Percentiles rank a stretch among this genome's conserved stretches.
phyloP scores from a whole-genome alignment of 2,329 filamentous ascomycete genomes.

The Cordyceps javanica region DNA sequence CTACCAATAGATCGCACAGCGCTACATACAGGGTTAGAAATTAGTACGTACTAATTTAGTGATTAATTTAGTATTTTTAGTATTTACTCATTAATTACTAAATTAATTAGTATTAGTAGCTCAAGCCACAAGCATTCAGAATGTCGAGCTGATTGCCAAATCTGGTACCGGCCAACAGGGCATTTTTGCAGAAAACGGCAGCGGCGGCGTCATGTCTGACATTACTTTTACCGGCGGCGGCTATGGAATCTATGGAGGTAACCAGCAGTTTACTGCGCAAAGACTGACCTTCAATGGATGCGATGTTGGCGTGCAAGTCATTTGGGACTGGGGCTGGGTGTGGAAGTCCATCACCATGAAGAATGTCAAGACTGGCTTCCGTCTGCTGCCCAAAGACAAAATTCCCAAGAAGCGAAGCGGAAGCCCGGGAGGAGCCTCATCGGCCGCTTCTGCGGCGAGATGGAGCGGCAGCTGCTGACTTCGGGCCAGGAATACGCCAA shows the following conservation, averaged over 20 bases:
- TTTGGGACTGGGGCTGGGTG: conserved; percentile 71
- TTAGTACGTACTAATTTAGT: too few species aligned
- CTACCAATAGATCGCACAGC: too few species aligned
- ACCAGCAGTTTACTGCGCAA: conserved; percentile 62
- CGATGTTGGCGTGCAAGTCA: conserved; percentile 59
- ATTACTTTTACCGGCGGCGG: conserved; percentile 55
- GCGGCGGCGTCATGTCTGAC: conserved; percentile 42
- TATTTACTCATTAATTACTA: too few species aligned
- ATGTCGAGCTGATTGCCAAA: conserved; percentile 16
- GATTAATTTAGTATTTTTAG: too few species aligned
- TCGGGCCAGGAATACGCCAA: neutral
- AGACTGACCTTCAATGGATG: conserved; percentile 61
- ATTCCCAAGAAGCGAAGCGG: too few species aligned
- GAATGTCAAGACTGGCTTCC: conserved; percentile 12
- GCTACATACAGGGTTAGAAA: too few species aligned
- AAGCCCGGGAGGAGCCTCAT: neutral
- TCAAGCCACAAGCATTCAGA: conserved; percentile 20
- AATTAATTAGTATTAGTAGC: too few species aligned
- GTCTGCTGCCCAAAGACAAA: neutral
- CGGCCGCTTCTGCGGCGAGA: neutral
- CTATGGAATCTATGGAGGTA: conserved; percentile 40
- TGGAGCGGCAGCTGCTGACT: conserved; percentile 9
- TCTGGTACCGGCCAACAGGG: conserved; percentile 5
- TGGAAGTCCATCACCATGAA: conserved; percentile 15
- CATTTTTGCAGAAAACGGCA: conserved; percentile 21